Evolutionary conservation across 2,329 filamentous ascomycete species (phyloP).

Genomic region (Colletotrichum sp.): DNA sequence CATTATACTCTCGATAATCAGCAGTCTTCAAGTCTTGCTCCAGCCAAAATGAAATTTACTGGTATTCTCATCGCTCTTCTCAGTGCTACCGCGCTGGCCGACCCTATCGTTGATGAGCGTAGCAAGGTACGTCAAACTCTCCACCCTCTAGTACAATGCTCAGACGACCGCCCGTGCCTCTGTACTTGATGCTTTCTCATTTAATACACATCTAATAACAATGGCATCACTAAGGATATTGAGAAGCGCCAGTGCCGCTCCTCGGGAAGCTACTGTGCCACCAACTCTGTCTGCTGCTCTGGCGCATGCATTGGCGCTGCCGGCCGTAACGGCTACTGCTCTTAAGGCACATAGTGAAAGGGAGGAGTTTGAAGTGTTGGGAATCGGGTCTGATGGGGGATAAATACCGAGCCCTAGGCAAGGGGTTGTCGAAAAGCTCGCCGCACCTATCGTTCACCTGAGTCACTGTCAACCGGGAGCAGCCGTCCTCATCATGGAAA

Average conservation of each 20-base stretch:
- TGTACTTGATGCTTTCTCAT: accelerated
- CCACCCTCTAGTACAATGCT: accelerated
- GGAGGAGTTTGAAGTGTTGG: background rate
- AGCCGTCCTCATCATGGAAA: background rate
- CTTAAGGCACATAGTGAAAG: background rate
- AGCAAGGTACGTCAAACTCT: background rate
- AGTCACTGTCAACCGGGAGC: background rate
- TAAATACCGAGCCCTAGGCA: background rate
- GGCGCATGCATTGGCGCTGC: background rate
- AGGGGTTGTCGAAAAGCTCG: background rate
- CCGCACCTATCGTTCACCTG: background rate
- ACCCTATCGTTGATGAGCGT: background rate
- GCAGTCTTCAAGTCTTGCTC: background rate
- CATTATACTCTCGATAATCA: accelerated
- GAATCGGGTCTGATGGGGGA: accelerated
- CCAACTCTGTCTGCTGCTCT: background rate
- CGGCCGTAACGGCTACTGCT: background rate
- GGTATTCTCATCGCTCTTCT: background rate
- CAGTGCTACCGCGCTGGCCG: background rate
- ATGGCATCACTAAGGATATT: background rate
- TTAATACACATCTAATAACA: accelerated
- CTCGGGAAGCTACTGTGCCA: background rate
- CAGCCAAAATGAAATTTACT: background rate
- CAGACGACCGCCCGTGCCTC: accelerated
- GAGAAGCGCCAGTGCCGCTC: background rate